Evolutionary conservation across 176 grass and related monocot species (phyloP), one percentile per base, ranked within the genome.

Genomic region (Paspalum vaginatum): DNA sequence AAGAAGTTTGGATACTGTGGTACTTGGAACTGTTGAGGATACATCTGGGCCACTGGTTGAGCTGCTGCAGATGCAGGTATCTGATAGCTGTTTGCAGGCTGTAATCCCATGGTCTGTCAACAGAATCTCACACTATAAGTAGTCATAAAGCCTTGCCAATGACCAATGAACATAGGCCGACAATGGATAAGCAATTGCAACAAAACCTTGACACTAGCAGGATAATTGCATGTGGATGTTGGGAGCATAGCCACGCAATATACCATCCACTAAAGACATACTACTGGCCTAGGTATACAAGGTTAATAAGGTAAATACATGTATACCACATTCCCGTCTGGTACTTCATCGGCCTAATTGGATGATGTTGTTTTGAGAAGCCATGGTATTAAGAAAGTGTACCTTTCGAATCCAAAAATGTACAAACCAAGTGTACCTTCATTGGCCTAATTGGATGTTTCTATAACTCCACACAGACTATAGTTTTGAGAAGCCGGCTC

Each of bases 1-100:
- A 93, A 80, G 40, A 90, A 86, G 77, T 93, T 93, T 57, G 91
- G 85, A 82, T 89, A 90, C 6, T 87, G 91, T 81, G 81, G 48
- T 50, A 89, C 79, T 78, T 85, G 88, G 61, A 88, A 81, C n/a
- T 88, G 91, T 77, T 87, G 85, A 45, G 65, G 79, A 54, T 86
- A 93, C 79, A 93, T 85, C 41, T 93, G 91, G 21, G 88, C 47
- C 74, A 88, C 64, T 16, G 70, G 45, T 52, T 83, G 85, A 79
- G 66, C 38, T 77, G 79, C 43, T 77, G 44, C 65, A 75, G 75
- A 61, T 67, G 72, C 70, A 80, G 87, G 79, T 17, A 85, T 72
- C 52, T 85, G 88, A 59, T 77, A 77, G 79, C 25, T 60, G 70
- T 82, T 88, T 63, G 70, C 67, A 71, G 75, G 56, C 79, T 85